phyloP scores from a whole-genome alignment of 805 yeast genomes.

The Wickerhamiella parazyma region DNA sequence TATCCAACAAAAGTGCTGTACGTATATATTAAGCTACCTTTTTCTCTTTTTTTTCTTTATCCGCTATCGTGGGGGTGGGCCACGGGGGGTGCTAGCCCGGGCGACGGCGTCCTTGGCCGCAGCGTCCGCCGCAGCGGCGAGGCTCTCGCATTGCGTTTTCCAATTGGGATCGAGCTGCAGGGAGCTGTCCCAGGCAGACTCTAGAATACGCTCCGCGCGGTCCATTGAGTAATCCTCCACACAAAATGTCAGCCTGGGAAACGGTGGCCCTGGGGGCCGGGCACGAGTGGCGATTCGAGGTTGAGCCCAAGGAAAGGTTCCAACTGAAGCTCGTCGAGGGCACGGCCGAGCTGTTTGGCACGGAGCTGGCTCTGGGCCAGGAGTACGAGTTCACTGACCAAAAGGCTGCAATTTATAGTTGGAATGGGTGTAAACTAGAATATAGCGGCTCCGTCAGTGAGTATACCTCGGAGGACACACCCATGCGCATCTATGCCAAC shows the following conservation, averaged over 20 bases:
- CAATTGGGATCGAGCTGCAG: background rate
- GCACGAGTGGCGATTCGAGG: slow-evolving; percentile 69
- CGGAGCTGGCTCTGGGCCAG: slow-evolving; percentile 67
- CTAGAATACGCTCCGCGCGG: background rate
- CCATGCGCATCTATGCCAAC: slow-evolving; percentile 49
- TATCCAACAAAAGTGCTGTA: background rate
- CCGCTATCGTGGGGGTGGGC: no score
- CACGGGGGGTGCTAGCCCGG: background rate
- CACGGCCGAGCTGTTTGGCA: slow-evolving; percentile 80
- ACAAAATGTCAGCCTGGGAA: background rate
- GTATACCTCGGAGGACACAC: slow-evolving; percentile 58
- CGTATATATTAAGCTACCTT: background rate
- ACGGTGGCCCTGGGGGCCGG: slow-evolving; percentile 22
- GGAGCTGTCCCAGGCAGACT: background rate
- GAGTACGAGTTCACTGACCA: slow-evolving; percentile 45
- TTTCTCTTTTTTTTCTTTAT: background rate
- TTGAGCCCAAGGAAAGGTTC: slow-evolving; percentile 38
- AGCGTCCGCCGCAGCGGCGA: no score
- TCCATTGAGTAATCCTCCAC: background rate
- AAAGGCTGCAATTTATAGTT: slow-evolving; percentile 43
- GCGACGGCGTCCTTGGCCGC: no score
- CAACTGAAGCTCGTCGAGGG: slow-evolving; percentile 48
- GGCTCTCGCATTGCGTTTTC: no score
- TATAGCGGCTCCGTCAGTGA: slow-evolving; percentile 33
- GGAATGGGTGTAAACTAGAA: slow-evolving; percentile 51